Percentiles rank a stretch among this genome's conserved stretches.
These are phyloP conservation scores for Moesziomyces sp. DNA, from an alignment of 1,284 basidiomycete species.

Conservation along the genomic window DNA sequence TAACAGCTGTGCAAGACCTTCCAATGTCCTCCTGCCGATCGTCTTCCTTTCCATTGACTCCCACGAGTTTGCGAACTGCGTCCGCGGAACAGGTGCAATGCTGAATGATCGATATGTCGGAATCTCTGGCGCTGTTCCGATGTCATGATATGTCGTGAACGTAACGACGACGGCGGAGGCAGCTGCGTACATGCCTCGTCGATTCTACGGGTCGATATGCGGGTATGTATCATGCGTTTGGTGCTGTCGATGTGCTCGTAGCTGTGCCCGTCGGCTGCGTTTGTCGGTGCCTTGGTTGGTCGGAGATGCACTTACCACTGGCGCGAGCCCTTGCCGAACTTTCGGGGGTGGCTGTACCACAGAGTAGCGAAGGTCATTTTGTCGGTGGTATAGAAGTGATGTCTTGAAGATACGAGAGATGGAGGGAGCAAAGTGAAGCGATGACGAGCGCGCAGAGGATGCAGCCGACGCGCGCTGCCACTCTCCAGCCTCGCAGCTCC, in stretches of 20 bases:
- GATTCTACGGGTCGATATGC: neutral
- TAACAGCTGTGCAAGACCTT: too few relatives aligned
- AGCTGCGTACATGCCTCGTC: too few relatives aligned
- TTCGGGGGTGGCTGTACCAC: slow-evolving; percentile 65
- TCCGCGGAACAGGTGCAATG: too few relatives aligned
- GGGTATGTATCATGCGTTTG: neutral
- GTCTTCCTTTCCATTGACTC: too few relatives aligned
- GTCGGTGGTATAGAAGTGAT: slow-evolving; percentile 43
- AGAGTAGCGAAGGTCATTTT: slow-evolving; percentile 66
- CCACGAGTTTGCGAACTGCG: too few relatives aligned
- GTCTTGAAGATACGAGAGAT: slow-evolving; percentile 42
- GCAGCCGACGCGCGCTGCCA: slow-evolving; percentile 6
- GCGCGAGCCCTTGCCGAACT: slow-evolving; percentile 66
- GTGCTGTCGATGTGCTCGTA: slow-evolving; percentile 4
- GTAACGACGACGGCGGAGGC: too few relatives aligned
- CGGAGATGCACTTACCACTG: slow-evolving; percentile 58
- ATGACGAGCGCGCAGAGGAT: slow-evolving; percentile 21
- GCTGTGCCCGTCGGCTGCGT: slow-evolving; percentile 5
- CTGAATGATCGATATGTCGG: too few relatives aligned
- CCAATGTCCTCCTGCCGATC: too few relatives aligned
- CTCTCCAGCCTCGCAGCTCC: slow-evolving; percentile 1
- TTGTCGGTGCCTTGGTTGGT: slow-evolving; percentile 1
- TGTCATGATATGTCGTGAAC: neutral
- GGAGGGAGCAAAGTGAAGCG: slow-evolving; percentile 34
- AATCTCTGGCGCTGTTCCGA: too few relatives aligned